Percentiles rank a stretch among this genome's conserved stretches.
Evolutionary conservation across 23 red algal species (phyloP).

Genomic region (Cyanidiococcus yangmingshanensis): DNA sequence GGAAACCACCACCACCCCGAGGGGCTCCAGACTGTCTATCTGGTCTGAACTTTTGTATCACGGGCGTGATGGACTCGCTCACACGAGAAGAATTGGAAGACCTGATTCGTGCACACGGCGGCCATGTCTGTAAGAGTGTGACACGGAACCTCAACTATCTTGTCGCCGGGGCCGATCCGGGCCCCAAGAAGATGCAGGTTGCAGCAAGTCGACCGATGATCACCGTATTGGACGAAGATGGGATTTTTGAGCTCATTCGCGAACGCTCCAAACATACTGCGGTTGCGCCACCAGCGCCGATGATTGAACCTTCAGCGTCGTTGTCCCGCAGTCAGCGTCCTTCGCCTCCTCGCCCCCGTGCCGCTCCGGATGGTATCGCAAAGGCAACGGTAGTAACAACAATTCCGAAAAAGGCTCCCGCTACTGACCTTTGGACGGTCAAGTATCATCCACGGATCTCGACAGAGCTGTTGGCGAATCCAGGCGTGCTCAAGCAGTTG

Average conservation of each 20-base stretch:
- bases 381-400: neutral
- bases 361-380: neutral
- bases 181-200: slow-evolving; percentile 49
- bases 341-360: slow-evolving; percentile 8
- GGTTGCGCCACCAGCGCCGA: neutral
- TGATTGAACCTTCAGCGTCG: neutral
- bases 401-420: neutral
- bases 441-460: slow-evolving; percentile 60
- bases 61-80: slow-evolving; percentile 73
- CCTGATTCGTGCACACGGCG: slow-evolving; percentile 60
- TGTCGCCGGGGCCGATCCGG: slow-evolving; percentile 60
- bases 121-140: slow-evolving; percentile 44
- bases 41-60: slow-evolving; percentile 70
- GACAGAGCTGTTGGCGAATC: slow-evolving; percentile 59
- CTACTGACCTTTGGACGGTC: slow-evolving; percentile 51
- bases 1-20: slow-evolving; percentile 25
- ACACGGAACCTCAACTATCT: slow-evolving; percentile 57
- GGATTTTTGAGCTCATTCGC: slow-evolving; percentile 60
- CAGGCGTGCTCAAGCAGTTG: slow-evolving; percentile 52
- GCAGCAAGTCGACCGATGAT: slow-evolving; percentile 2
- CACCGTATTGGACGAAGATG: slow-evolving; percentile 70
- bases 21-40: slow-evolving; percentile 62
- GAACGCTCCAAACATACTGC: slow-evolving; percentile 4
- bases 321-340: neutral
- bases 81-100: slow-evolving; percentile 53